phyloP scores from a whole-genome alignment of 371 early-diverging fungal genomes.

The Saksenaea vasiformis region DNA sequence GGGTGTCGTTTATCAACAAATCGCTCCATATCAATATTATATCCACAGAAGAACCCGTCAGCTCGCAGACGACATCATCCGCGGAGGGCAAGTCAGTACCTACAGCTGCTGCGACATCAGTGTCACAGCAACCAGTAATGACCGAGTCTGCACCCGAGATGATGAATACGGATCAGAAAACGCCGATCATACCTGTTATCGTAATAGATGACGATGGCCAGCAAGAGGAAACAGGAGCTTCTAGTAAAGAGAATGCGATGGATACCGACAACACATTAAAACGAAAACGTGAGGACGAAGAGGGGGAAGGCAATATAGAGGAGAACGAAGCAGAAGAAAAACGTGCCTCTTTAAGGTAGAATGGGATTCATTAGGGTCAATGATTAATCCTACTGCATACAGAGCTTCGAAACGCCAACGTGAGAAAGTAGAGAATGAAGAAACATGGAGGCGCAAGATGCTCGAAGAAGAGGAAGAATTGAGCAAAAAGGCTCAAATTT shows the following conservation, averaged over 20 bases:
- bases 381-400: background rate
- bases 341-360: slow-evolving; percentile 53
- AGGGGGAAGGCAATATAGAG: slow-evolving; percentile 18
- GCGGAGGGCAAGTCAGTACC: background rate
- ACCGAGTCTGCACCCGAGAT: background rate
- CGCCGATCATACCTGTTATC: background rate
- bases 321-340: slow-evolving; percentile 46
- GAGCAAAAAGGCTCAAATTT: slow-evolving; percentile 33
- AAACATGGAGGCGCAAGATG: slow-evolving; percentile 53
- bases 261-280: background rate
- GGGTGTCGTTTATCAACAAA: background rate
- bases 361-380: background rate
- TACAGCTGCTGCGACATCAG: background rate
- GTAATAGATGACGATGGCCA: background rate
- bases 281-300: slow-evolving; percentile 7
- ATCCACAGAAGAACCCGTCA: background rate
- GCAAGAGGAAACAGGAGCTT: background rate
- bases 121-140: too few relatives aligned
- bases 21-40: background rate
- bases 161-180: background rate
- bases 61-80: background rate
- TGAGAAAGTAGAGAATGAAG: slow-evolving; percentile 60
- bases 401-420: slow-evolving; percentile 64
- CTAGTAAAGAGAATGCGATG: background rate
- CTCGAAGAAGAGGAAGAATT: slow-evolving; percentile 55